Base-by-base conservation (phyloP, 257 asterid species). In the Solanum dulcamara region DNA sequence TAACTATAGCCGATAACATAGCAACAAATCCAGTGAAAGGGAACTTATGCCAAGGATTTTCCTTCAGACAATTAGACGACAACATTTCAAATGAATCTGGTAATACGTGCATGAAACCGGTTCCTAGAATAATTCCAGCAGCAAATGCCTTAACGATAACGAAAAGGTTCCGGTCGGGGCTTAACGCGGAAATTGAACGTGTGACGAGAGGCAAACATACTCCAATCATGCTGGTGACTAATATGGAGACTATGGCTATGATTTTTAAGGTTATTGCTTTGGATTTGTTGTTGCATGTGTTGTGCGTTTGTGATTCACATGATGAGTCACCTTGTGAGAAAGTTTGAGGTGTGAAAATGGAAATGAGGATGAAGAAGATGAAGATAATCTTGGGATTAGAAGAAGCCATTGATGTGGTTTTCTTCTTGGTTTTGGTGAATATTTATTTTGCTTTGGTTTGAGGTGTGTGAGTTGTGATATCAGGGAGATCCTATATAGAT, bases 11-110 rank as follows among this genome's bases (percentile, higher is more conserved):
- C 0, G 97, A 93, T 1, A 93, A 85, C 97, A 93, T 92, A 6
- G 92, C 96, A 0, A 89, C 89, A 51, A 93, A 92, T 0, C 94
- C 93, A 1, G 96, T 85, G 72, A 91, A 93, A 0, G 97, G 94
- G 18, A 93, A 93, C 81, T 90, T 90, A 5, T 90, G 94, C 96
- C 94, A 92, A 0, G 94, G 94, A 30, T 90, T 89, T 0, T 93
- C 92, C 5, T 83, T 12, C 81, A 93, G 50, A 38, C 96, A 93
- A 1, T 51, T 55, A 0, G 97, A 93, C 5, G 86, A 84, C 50
- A 93, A 40, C 93, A 89, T 90, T 64, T 91, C 94, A 86, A 91
- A 92, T 0, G 97, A 92, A 17, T 92, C 94, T 0, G 97, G 97
- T 48, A 92, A 64, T 0, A 93, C 94, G 85, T 92, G 95, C 94